Evolutionary conservation across 495 filamentous ascomycete species (phyloP).

Genomic region (Neurospora tetrasperma): DNA sequence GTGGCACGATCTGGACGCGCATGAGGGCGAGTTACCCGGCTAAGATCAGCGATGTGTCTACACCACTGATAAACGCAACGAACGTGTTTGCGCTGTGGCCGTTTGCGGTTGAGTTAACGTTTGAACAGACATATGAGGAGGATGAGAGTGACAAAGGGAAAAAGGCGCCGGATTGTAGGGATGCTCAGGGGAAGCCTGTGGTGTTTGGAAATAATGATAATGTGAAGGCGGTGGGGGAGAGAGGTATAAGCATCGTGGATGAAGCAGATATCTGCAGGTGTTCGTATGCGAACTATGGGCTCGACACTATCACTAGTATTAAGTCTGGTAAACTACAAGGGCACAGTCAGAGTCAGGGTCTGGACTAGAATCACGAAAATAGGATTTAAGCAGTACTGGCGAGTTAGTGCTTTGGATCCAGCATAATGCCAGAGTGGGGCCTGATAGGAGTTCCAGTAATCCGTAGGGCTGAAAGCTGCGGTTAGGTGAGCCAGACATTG

Average conservation of each 20-base stretch:
- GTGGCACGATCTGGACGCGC: conserved; percentile 44
- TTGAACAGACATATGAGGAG: conserved; percentile 18
- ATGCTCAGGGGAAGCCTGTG: conserved; percentile 8
- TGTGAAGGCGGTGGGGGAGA: not conserved
- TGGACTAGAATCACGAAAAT: not conserved
- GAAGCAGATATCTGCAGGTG: conserved; percentile 12
- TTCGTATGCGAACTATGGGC: conserved; percentile 15
- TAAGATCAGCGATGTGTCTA: not conserved
- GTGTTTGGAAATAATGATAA: conserved; percentile 1
- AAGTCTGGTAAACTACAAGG: not conserved
- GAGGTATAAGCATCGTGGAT: not conserved
- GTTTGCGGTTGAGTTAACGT: conserved; percentile 37
- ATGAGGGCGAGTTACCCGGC: conserved; percentile 31
- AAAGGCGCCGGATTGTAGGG: conserved; percentile 35
- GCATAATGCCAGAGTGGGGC: not conserved
- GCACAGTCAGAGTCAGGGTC: not conserved
- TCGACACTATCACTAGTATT: not conserved
- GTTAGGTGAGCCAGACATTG: not conserved
- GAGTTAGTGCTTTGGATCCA: not conserved
- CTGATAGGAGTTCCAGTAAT: not conserved
- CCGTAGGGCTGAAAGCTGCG: not conserved
- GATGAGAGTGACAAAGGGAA: conserved; percentile 16
- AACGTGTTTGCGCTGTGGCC: conserved; percentile 31
- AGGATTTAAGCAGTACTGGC: not conserved
- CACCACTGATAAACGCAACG: conserved; percentile 5